Conservation (phyloP, 805 yeast species). For the Wickerhamiella siamensis region DNA sequence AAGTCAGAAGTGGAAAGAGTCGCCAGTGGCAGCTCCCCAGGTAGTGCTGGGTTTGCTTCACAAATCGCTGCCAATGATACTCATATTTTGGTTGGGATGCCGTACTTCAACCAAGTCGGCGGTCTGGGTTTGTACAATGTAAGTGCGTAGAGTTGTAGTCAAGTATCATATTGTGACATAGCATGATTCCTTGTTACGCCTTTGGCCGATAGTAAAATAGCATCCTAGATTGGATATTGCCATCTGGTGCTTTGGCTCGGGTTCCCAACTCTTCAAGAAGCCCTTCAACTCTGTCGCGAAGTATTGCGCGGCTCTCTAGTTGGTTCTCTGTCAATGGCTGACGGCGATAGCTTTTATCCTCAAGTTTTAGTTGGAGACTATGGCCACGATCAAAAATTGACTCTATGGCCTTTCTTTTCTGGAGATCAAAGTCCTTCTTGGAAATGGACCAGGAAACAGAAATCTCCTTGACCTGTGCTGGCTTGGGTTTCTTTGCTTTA, state of each 20-base stretch:
- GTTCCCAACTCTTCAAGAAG: conserved; percentile 18
- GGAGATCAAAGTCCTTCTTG: conserved; percentile 21
- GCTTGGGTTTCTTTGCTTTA: conserved; percentile 7
- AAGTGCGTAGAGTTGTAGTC: conserved; percentile 6
- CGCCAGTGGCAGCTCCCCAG: conserved; percentile 16
- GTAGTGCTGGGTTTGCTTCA: conserved; percentile 33
- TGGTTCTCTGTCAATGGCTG: conserved; percentile 15
- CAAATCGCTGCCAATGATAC: conserved; percentile 21
- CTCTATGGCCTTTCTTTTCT: conserved; percentile 22
- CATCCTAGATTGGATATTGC: conserved; percentile 14
- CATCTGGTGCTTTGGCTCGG: conserved; percentile 15
- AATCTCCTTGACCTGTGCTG: conserved; percentile 17
- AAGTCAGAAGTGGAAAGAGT: conserved; percentile 14
- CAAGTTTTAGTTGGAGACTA: conserved; percentile 17
- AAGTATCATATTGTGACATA: too few species aligned
- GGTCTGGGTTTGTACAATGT: conserved; percentile 5
- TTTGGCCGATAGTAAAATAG: conserved; percentile 13
- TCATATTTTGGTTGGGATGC: conserved; percentile 18
- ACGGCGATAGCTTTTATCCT: conserved; percentile 8
- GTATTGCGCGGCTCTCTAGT: conserved; percentile 19
- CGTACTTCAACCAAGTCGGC: conserved; percentile 12
- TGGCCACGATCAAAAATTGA: conserved; percentile 22
- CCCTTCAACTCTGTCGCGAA: conserved; percentile 15
- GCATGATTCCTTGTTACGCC: background rate
- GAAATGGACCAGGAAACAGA: conserved; percentile 24